phyloP scores from a whole-genome alignment of 257 asterid genomes.

The Solanum phureja region DNA sequence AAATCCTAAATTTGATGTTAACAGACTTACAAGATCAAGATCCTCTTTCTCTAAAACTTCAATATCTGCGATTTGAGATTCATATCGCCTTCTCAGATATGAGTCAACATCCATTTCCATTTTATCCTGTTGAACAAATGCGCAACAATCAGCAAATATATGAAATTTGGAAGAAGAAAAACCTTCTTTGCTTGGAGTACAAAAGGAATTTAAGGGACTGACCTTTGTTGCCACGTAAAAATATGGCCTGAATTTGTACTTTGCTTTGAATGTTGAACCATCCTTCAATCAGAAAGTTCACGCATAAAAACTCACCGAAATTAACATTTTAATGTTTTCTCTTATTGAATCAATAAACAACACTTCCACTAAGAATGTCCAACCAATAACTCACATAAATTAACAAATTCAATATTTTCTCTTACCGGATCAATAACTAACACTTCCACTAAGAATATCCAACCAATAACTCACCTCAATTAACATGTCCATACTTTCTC shows the following conservation, averaged over 20 bases:
- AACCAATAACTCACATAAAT: background rate
- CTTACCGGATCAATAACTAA: background rate
- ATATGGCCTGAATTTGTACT: slow-evolving; percentile 86
- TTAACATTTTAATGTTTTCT: background rate
- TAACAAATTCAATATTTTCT: background rate
- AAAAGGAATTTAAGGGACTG: background rate
- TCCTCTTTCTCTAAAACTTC: slow-evolving; percentile 85
- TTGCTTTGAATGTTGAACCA: slow-evolving; percentile 86
- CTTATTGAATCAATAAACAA: background rate
- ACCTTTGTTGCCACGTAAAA: slow-evolving; percentile 96
- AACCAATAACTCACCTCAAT: background rate
- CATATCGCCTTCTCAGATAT: slow-evolving; percentile 84
- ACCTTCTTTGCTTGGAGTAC: background rate
- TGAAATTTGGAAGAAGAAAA: background rate
- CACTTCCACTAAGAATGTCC: background rate
- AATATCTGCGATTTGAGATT: slow-evolving; percentile 85
- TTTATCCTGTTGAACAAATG: slow-evolving; percentile 40
- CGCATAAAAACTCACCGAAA: background rate
- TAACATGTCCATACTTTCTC: background rate
- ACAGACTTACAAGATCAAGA: slow-evolving; percentile 68
- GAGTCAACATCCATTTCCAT: slow-evolving; percentile 96
- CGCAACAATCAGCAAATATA: background rate
- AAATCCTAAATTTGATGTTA: slow-evolving; percentile 1
- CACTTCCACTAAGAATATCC: background rate
- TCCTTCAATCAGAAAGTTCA: slow-evolving; percentile 46